Conservation (phyloP, 2,329 filamentous ascomycete species). For the Chrysosphaeria jannelii region DNA sequence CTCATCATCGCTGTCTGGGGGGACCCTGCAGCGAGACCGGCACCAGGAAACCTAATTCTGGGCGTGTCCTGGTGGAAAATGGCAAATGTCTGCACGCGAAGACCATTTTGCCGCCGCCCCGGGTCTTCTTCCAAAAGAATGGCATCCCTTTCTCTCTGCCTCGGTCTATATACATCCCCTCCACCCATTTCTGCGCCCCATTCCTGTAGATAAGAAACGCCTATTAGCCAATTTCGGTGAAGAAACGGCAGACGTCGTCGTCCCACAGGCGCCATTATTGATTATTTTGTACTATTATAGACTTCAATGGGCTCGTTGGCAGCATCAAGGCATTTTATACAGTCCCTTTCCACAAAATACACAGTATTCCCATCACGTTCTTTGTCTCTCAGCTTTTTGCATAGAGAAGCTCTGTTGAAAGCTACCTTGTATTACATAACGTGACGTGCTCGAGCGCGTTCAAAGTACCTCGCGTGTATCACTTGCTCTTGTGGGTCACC, state of each 20-base stretch:
- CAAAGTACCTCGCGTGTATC: too few species aligned
- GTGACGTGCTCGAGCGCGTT: too few species aligned
- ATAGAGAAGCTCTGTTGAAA: too few species aligned
- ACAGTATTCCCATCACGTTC: too few species aligned
- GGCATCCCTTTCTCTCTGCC: not conserved
- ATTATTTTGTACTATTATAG: too few species aligned
- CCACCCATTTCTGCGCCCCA: slow-evolving; percentile 2
- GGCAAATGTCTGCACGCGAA: slow-evolving; percentile 22
- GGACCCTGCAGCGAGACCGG: slow-evolving; percentile 9
- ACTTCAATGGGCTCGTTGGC: too few species aligned
- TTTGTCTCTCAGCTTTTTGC: too few species aligned
- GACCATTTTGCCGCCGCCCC: slow-evolving; percentile 6
- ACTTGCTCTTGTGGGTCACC: too few species aligned
- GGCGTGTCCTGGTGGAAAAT: slow-evolving; percentile 18
- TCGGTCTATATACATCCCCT: too few species aligned
- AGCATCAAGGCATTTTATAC: too few species aligned
- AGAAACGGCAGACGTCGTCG: slow-evolving; percentile 16
- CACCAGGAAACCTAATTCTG: slow-evolving; percentile 8
- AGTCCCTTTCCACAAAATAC: too few species aligned
- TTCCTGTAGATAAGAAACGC: slow-evolving; percentile 15
- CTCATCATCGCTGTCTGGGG: slow-evolving; percentile 10
- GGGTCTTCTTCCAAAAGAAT: slow-evolving; percentile 1
- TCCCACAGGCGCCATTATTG: slow-evolving; percentile 19
- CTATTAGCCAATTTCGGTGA: slow-evolving; percentile 21
- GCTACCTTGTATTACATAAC: too few species aligned